phyloP scores from a whole-genome alignment of 805 yeast genomes.

The Candida boleticola region DNA sequence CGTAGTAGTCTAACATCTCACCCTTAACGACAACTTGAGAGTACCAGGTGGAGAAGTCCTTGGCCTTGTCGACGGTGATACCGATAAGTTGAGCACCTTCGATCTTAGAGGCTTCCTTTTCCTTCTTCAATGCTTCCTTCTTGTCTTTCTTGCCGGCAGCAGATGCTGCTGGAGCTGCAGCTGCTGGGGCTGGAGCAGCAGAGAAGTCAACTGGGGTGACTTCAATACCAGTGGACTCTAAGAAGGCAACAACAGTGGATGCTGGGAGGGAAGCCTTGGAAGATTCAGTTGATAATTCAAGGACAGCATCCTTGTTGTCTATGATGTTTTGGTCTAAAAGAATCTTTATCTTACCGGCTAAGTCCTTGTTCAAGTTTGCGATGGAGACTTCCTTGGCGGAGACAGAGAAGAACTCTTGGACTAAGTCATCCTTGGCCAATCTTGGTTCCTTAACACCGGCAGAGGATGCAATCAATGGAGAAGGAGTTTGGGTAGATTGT shows the following conservation, averaged over 20 bases:
- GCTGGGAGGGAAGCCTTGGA: constrained; percentile 53
- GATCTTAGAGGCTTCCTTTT: constrained; percentile 51
- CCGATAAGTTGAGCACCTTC: constrained; percentile 92
- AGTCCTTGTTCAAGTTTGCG: constrained; percentile 44
- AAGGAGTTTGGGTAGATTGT: constrained; percentile 66
- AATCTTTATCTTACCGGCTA: constrained; percentile 58
- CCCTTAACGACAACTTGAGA: constrained; percentile 94
- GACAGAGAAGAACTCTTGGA: constrained; percentile 57
- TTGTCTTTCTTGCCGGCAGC: constrained; percentile 20
- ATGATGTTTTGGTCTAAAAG: constrained; percentile 53
- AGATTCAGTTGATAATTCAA: constrained; percentile 50
- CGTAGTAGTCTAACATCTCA: constrained; percentile 98
- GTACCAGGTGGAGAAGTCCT: constrained; percentile 96
- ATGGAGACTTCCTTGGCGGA: constrained; percentile 61
- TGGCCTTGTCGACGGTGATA: constrained; percentile 88
- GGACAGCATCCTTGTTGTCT: constrained; percentile 35
- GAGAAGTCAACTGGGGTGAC: constrained; percentile 53
- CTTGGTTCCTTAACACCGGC: constrained; percentile 82
- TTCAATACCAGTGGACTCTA: constrained; percentile 51
- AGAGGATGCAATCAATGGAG: constrained; percentile 59
- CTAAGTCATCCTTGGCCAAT: constrained; percentile 79
- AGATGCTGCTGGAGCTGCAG: constrained; percentile 33
- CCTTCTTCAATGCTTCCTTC: constrained; percentile 32
- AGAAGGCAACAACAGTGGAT: constrained; percentile 42
- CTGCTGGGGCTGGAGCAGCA: constrained; percentile 39